A percentile compares a stretch with the other conserved stretches of the same genome.
Evolutionary conservation across 352 stramenopile genomes (phyloP).

Genomic region (Globisporangium radiosum): DNA sequence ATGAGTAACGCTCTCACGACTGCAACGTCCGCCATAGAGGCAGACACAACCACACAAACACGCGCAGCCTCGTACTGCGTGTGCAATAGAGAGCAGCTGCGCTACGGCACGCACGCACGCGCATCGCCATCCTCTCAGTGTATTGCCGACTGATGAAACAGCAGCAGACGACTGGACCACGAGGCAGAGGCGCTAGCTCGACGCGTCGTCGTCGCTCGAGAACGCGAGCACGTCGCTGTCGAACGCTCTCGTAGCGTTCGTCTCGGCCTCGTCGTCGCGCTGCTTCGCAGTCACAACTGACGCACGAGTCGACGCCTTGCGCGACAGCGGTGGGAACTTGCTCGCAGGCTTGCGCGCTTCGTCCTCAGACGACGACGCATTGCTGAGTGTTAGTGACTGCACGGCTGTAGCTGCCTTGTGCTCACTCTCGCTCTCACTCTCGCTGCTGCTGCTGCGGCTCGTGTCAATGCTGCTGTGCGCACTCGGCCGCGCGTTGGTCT

Average conservation of each 20-base stretch:
- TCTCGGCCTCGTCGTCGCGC: background rate
- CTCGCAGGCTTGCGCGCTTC: slow-evolving; percentile 2
- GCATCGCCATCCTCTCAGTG: background rate
- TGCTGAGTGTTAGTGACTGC: background rate
- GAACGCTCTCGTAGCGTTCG: background rate
- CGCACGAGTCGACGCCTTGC: background rate
- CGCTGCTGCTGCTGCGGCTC: background rate
- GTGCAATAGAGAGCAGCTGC: background rate
- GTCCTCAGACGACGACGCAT: slow-evolving; percentile 4
- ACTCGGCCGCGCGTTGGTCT: background rate
- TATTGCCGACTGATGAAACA: background rate
- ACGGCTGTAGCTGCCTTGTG: background rate
- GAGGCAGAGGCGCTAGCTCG: background rate
- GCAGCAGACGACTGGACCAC: no score
- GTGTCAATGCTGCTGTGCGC: background rate
- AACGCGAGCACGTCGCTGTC: slow-evolving; percentile 6
- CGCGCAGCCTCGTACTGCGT: no score
- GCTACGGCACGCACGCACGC: background rate
- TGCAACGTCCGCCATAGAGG: no score
- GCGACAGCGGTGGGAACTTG: slow-evolving; percentile 7
- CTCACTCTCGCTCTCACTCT: slow-evolving; percentile 1
- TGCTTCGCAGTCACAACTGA: background rate
- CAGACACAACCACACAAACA: no score
- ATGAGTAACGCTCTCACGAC: background rate
- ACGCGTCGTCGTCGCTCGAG: slow-evolving; percentile 8